Percentiles rank a stretch among this genome's conserved stretches.
Conservation (phyloP, 768 basidiomycete species). For the Pholiota conissans region DNA sequence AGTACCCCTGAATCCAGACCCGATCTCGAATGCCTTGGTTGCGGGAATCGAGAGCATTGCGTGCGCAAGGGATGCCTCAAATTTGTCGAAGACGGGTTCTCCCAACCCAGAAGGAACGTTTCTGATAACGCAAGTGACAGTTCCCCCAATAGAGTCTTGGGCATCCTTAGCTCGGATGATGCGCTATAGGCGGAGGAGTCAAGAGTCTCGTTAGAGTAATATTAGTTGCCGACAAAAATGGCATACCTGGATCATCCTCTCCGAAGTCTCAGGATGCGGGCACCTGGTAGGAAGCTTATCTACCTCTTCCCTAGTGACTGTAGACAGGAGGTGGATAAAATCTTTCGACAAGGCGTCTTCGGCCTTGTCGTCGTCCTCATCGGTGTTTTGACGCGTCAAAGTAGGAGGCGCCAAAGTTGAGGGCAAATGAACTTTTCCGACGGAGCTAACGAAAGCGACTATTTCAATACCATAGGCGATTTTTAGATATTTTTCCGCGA, state of each 20-base stretch:
- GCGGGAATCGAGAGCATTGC: constrained; percentile 99
- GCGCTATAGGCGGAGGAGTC: constrained; percentile 48
- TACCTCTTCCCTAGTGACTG: constrained; percentile 83
- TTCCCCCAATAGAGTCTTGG: constrained; percentile 96
- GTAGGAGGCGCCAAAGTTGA: constrained; percentile 42
- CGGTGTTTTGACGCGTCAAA: constrained; percentile 30
- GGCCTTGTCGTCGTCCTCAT: constrained; percentile 58
- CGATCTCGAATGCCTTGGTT: constrained; percentile 97
- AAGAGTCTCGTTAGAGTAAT: not conserved
- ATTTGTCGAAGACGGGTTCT: constrained; percentile 98
- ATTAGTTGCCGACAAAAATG: not conserved
- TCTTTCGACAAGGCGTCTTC: constrained; percentile 82
- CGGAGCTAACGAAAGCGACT: constrained; percentile 95
- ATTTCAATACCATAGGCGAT: constrained; percentile 89
- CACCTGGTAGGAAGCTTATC: constrained; percentile 88
- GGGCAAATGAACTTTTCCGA: constrained; percentile 89
- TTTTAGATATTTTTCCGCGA: constrained; percentile 94
- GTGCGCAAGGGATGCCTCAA: constrained; percentile 93
- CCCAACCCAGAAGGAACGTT: constrained; percentile 89
- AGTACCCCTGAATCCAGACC: constrained; percentile 94
- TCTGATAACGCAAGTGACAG: constrained; percentile 94
- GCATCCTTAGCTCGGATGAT: constrained; percentile 92
- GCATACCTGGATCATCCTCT: constrained; percentile 83
- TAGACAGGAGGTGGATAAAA: constrained; percentile 76
- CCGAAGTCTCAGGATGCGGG: constrained; percentile 86